Evolutionary conservation across 108 stramenopile genomes (phyloP), one percentile per base, ranked within the genome.

Genomic region (Nitzschia inconspicua): DNA sequence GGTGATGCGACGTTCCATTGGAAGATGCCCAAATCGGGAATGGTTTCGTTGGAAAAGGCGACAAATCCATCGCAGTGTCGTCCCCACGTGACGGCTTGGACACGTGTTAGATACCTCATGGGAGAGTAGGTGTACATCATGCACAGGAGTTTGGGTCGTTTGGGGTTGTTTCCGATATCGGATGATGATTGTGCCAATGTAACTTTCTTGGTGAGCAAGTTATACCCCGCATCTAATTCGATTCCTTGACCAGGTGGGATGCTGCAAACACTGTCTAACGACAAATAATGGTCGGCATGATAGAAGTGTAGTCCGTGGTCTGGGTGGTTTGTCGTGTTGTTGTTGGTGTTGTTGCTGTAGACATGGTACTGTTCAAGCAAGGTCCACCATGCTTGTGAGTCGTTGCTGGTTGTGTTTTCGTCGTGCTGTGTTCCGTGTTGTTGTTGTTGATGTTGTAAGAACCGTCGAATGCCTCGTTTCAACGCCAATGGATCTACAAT

Each of bases 31-130:
- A 80, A 29, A 0, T 31, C 11, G 13, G 68, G 65, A 36, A 84
- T 74, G 1, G 88, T 84, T 57, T 71, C 63, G 18, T 82, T 85
- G 43, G 74, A 74, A 50, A 80, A 78, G 0, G 77, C 91, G 23
- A 93, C 24, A 61, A 85, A 96, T 5, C 93, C 93, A 67, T 96
- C 95, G 23, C 64, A 65, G 2, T 44, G 3, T 30, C 2, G 13
- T 43, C 44, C 64, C 53, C 54, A 65, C 4, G 52, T 47, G 19
- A 47, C 36, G 0, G 63, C 63, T 22, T 39, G 34, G 7, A 35
- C 11, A 0, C 54, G 41, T 11, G 14, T 16, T n/a, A 36, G 35
- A 27, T 56, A n/a, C 23, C 28, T 36, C 34, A 36, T 36, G 7
- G 16, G 32, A 19, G 54, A 56, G 18, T 41, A 40, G 48, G 48